Evolutionary conservation across 1,284 basidiomycete species (phyloP), one percentile per base, ranked within the genome.

Genomic region (Porogramme epimiltina): DNA sequence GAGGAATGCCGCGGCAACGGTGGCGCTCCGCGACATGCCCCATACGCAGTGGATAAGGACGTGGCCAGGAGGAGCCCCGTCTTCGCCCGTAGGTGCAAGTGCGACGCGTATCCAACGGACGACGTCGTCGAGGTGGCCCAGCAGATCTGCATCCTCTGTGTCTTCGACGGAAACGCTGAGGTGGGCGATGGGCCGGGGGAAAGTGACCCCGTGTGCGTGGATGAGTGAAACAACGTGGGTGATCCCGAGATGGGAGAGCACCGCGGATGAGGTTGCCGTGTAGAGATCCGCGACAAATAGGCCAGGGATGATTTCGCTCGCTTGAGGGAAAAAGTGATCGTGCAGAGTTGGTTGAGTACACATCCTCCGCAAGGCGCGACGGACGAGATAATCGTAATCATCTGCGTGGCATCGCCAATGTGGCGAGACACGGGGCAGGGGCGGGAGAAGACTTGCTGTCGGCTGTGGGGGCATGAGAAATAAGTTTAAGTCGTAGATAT

Each of bases 1-100:
- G 38, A 79, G 69, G 62, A 76, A 78, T 2, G 76, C 79, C 22
- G 76, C 68, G 33, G 75, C 76, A 31, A 79, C 65, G 19, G 73
- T 76, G 15, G 78, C 72, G 52, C 73, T 75, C 36, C 79, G 66
- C 56, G 73, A 77, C 54, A 80, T 76, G 39, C 79, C 79, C 56
- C 77, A 75, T 22, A 76, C 68, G 62, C 79, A 80, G 61, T 81
- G 79, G n/a, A 81, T 75, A 53, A 63, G 50, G 19, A 63, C 61
- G 25, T 47, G 34, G 16, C 13, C 34, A 6, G 34, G 34, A 37
- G 9, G 34, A 37, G 9, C 34, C 13, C 56, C 62, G 13, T 52
- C 47, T 1, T n/a, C 16, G 16, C n/a, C 28, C 8, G 6, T 31
- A 6, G 28, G 25, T 3, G 28, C 41, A n/a, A 69, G 51, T 16